phyloP scores from a whole-genome alignment of 768 basidiomycete genomes.

The Paxillus involutus region DNA sequence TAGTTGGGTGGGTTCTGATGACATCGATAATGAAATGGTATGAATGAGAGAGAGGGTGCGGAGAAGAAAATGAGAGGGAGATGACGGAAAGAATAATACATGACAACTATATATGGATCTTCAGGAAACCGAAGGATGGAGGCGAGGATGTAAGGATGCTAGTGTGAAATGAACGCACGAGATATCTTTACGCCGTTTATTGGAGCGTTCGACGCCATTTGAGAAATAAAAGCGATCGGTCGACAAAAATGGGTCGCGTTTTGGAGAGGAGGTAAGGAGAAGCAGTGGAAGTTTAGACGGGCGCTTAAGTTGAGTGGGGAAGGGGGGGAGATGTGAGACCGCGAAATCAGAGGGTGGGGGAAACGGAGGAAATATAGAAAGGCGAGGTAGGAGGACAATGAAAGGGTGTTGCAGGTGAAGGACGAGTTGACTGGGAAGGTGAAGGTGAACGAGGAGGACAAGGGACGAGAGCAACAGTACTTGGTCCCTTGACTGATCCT shows the following conservation, averaged over 20 bases:
- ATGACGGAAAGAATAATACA: constrained; percentile 23
- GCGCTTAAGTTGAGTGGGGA: constrained; percentile 10
- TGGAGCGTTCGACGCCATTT: constrained; percentile 75
- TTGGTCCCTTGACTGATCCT: constrained; percentile 24
- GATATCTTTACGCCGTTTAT: constrained; percentile 89
- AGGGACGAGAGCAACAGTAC: constrained; percentile 26
- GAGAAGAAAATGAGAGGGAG: constrained; percentile 36
- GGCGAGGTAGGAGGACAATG: constrained; percentile 9
- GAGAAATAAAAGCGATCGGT: constrained; percentile 10
- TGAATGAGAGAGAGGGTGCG: constrained; percentile 29
- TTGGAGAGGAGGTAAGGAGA: constrained; percentile 1
- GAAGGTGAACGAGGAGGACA: constrained; percentile 22
- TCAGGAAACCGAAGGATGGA: constrained; percentile 11
- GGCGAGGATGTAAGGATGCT: constrained; percentile 13
- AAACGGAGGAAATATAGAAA: background rate
- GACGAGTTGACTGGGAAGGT: constrained; percentile 6
- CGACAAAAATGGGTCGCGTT: constrained; percentile 1
- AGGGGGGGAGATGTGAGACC: background rate
- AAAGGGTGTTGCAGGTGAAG: constrained; percentile 14
- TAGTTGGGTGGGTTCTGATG: constrained; percentile 24
- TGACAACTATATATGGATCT: constrained; percentile 30
- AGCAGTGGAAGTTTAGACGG: constrained; percentile 12
- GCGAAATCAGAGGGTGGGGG: background rate
- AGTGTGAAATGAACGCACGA: constrained; percentile 50
- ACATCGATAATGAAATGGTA: constrained; percentile 19